Percentiles rank a stretch among this genome's conserved stretches.
These are phyloP conservation scores for Saprolegnia diclina DNA, from an alignment of 352 stramenopile genomes.

Conservation along the genomic window DNA sequence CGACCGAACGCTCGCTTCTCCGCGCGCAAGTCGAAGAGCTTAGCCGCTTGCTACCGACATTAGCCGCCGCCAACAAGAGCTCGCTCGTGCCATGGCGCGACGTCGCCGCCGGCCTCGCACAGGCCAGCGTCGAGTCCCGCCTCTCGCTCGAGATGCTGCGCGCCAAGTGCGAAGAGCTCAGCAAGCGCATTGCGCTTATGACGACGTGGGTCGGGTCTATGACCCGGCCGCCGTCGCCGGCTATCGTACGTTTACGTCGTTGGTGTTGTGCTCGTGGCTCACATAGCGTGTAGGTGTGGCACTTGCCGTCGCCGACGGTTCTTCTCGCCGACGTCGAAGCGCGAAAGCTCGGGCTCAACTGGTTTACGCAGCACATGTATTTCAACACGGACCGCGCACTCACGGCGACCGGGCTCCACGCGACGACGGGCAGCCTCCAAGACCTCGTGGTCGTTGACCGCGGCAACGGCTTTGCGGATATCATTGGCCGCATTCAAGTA, in stretches of 20 bases:
- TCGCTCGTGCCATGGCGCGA: not conserved
- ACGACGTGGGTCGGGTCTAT: not conserved
- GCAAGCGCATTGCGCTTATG: not conserved
- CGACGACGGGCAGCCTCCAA: not conserved
- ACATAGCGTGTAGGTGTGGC: too few species aligned
- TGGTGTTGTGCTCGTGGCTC: too few species aligned
- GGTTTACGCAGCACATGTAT: slow-evolving; percentile 20
- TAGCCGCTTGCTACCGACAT: not conserved
- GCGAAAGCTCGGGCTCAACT: not conserved
- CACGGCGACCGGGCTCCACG: not conserved
- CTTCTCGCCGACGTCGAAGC: slow-evolving; percentile 1
- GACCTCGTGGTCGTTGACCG: slow-evolving; percentile 1
- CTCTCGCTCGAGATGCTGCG: not conserved
- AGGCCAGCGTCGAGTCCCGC: slow-evolving; percentile 10
- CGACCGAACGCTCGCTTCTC: not conserved
- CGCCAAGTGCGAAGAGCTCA: not conserved
- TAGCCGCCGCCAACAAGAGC: not conserved
- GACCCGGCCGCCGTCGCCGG: not conserved
- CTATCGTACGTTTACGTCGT: too few species aligned
- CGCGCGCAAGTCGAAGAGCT: not conserved
- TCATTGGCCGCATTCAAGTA: slow-evolving; percentile 4
- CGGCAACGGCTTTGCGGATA: slow-evolving; percentile 2
- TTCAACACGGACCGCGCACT: slow-evolving; percentile 12
- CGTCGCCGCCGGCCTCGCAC: not conserved
- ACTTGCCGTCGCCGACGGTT: not conserved